Percentiles rank a stretch among this genome's conserved stretches.
Conservation (phyloP, 2,329 filamentous ascomycete genomes). For the Pseudocercospora fuligena region DNA sequence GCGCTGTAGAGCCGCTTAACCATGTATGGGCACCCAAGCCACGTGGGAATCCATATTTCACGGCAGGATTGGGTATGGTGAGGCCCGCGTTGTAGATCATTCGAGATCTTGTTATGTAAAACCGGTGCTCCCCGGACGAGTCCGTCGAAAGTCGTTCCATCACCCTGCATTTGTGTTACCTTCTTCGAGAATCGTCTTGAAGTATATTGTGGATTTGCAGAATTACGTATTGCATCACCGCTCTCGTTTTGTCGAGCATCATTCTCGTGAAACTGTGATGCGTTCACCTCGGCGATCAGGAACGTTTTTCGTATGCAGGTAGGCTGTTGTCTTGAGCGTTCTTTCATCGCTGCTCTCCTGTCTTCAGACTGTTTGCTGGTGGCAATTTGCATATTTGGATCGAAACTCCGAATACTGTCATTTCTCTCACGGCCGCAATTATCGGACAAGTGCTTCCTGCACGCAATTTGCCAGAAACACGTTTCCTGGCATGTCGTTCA, state of each 20-base stretch:
- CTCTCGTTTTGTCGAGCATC: not conserved
- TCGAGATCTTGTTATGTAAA: constrained; percentile 4
- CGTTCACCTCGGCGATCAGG: not conserved
- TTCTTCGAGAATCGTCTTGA: not conserved
- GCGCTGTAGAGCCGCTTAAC: not conserved
- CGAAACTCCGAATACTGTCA: not conserved
- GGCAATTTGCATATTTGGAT: not conserved
- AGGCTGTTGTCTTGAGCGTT: not conserved
- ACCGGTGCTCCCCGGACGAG: not conserved
- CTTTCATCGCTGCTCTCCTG: not conserved
- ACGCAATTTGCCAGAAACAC: no score
- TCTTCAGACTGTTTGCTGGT: not conserved
- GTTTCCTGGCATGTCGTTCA: not conserved
- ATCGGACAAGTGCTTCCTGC: no score
- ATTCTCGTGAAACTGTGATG: not conserved
- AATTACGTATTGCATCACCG: not conserved
- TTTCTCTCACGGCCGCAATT: no score
- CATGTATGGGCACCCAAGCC: not conserved
- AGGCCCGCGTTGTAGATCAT: not conserved
- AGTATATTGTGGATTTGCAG: not conserved
- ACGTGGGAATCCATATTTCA: not conserved
- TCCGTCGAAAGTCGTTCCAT: not conserved
- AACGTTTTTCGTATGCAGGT: not conserved
- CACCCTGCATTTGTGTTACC: not conserved
- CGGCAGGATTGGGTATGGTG: not conserved